phyloP scores from a whole-genome alignment of 1,139 yeast genomes.

The Scheffersomyces titani region DNA sequence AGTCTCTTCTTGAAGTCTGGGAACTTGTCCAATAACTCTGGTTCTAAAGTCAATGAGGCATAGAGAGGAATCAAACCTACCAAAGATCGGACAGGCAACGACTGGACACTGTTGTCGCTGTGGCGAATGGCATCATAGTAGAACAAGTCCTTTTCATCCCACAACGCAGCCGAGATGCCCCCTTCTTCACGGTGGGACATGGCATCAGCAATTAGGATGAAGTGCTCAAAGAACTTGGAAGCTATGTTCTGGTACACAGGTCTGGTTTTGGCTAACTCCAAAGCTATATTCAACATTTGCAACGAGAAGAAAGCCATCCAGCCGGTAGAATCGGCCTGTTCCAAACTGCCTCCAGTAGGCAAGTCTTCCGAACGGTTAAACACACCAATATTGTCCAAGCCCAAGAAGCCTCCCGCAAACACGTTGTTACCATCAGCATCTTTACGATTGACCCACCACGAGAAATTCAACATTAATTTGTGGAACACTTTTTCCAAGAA shows the following conservation, averaged over 20 bases:
- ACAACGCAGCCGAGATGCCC: slow-evolving; percentile 53
- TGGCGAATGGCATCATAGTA: slow-evolving; percentile 91
- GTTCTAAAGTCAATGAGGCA: slow-evolving; percentile 89
- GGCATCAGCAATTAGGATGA: slow-evolving; percentile 90
- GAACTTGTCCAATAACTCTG: slow-evolving; percentile 75
- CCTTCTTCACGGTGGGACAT: slow-evolving; percentile 69
- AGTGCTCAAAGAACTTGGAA: slow-evolving; percentile 93
- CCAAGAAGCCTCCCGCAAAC: slow-evolving; percentile 94
- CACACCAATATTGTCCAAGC: slow-evolving; percentile 91
- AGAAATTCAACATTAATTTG: slow-evolving; percentile 82
- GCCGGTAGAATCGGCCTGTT: slow-evolving; percentile 96
- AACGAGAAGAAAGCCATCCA: slow-evolving; percentile 97
- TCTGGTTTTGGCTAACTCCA: slow-evolving; percentile 84
- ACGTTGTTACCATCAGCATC: slow-evolving; percentile 88
- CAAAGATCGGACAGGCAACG: slow-evolving; percentile 83
- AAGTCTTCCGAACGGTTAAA: slow-evolving; percentile 93
- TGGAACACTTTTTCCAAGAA: slow-evolving; percentile 92
- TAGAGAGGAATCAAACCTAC: slow-evolving; percentile 93
- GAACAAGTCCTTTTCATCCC: slow-evolving; percentile 91
- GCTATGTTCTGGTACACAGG: slow-evolving; percentile 94
- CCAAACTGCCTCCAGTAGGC: slow-evolving; percentile 90
- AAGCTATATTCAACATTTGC: slow-evolving; percentile 91
- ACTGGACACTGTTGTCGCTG: slow-evolving; percentile 71
- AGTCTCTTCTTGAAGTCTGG: slow-evolving; percentile 85
- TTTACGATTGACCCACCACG: slow-evolving; percentile 98